Base-by-base conservation (phyloP, 1,284 basidiomycete species). In the Takashimella tepidaria region DNA sequence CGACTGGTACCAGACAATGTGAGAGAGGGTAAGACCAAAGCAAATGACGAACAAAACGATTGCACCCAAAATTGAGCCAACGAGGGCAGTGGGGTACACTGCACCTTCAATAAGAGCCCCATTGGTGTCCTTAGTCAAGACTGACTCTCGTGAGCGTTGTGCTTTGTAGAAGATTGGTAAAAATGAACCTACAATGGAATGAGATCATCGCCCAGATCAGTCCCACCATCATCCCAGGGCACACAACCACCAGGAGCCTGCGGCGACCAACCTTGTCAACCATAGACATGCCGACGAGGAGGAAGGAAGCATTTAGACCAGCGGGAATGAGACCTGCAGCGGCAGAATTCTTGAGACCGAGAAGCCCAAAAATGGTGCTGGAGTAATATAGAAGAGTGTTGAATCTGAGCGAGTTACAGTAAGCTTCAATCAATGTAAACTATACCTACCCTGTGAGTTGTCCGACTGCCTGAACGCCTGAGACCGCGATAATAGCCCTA, bases 281-380 rank as follows among this genome's bases (percentile, higher is more conserved):
- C 10, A 69, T 54, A 48, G 61, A 56, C 63, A 73, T 67, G 21
- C 68, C 63, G 46, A 70, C 57, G 55, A 67, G 53, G n/a, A 69
- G 68, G 58, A 68, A 72, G 53, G 69, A 43, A 49, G 66, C 64
- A 59, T 75, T 75, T 57, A 66, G 62, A 10, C 67, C 68, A 16
- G 67, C 63, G 27, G 72, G 61, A 54, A 75, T 66, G 16, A 75
- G 63, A 6, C 70, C 68, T 3, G 60, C 65, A 0, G 69, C 65
- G 5, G 72, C 67, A 0, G 67, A 60, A 46, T 76, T 74, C 43
- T 63, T 50, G 53, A 77, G 60, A 2, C 73, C 72, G 8, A 69
- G 67, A 11, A 59, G 57, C n/a, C 62, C 54, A 54, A 76, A 73
- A 31, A 76, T 43, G 1, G 62, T 67, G 2, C 60, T 58, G 4